Percentiles rank a stretch among this genome's conserved stretches.
phyloP scores from a whole-genome alignment of 306 rosid species.

The Gillenia trifoliata region DNA sequence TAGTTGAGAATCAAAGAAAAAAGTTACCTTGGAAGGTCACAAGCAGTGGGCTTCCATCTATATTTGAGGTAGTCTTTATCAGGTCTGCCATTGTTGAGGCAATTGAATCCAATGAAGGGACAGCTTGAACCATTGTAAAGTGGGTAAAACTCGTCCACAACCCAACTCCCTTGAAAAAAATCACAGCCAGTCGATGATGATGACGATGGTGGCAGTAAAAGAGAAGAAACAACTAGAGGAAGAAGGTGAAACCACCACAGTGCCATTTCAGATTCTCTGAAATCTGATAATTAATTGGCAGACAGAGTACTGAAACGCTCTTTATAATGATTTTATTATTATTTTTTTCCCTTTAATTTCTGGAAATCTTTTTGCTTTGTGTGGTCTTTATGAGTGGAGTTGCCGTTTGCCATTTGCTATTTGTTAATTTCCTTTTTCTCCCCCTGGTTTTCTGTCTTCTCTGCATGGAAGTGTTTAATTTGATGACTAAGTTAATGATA shows the following conservation, averaged over 20 bases:
- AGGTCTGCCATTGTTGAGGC: constrained; percentile 52
- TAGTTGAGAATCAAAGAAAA: background rate
- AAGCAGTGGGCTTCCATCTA: constrained; percentile 54
- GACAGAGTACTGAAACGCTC: background rate
- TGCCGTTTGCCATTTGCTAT: background rate
- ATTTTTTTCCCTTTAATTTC: background rate
- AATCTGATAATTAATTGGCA: background rate
- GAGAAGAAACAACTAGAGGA: background rate
- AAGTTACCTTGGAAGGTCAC: constrained; percentile 52
- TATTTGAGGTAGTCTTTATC: constrained; percentile 45
- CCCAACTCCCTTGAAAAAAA: constrained; percentile 46
- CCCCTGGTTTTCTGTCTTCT: background rate
- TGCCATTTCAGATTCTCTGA: constrained; percentile 7
- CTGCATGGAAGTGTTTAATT: background rate
- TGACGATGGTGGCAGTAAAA: too few relatives aligned
- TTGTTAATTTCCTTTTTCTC: background rate
- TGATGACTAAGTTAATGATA: too few relatives aligned
- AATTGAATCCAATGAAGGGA: constrained; percentile 51
- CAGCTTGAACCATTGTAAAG: constrained; percentile 50
- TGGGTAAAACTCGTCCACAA: constrained; percentile 32
- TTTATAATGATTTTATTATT: background rate
- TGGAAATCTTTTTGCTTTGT: background rate
- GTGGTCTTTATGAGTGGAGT: background rate
- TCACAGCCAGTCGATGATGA: constrained; percentile 17
- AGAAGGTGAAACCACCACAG: constrained; percentile 3